Evolutionary conservation across 225 moss, liverwort and hornwort species (phyloP), one percentile per base, ranked within the genome.

Genomic region (Climacium dendroides): DNA sequence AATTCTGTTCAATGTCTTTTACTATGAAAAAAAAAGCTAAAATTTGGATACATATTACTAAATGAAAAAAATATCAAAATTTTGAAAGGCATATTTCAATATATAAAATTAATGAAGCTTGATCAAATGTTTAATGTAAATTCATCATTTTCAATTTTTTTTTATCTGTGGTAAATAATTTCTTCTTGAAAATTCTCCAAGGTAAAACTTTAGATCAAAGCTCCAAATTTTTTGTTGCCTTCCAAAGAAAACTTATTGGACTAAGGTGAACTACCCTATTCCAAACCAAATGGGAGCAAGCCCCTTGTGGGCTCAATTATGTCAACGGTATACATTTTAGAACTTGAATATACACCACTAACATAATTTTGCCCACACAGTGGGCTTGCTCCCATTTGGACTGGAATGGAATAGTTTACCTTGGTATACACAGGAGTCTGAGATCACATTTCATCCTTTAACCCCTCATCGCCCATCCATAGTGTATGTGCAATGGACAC

Each of bases 351-450:
- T n/a, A n/a, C n/a, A n/a, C n/a, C n/a, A n/a, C n/a, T n/a, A n/a
- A n/a, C n/a, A n/a, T n/a, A n/a, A n/a, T n/a, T n/a, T n/a, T n/a
- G n/a, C n/a, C n/a, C n/a, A n/a, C n/a, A n/a, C n/a, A n/a, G n/a
- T n/a, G n/a, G n/a, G n/a, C n/a, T n/a, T n/a, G n/a, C n/a, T n/a
- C n/a, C n/a, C n/a, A n/a, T n/a, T n/a, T n/a, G n/a, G n/a, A n/a
- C n/a, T n/a, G n/a, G n/a, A n/a, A n/a, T n/a, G n/a, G n/a, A n/a
- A n/a, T n/a, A n/a, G n/a, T n/a, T n/a, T n/a, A n/a, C n/a, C n/a
- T n/a, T n/a, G n/a, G 1, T 17, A 63, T 63, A 63, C 2, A 5
- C 2, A 0, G 0, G 17, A 63, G 5, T 64, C 5, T 63, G 3
- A 5, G 15, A 64, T 64, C 7, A 53, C 18, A 6, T 18, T 34